These are phyloP conservation scores for Coniella lustricola DNA, from an alignment of 2,329 filamentous ascomycete species.

Conservation along the genomic window DNA sequence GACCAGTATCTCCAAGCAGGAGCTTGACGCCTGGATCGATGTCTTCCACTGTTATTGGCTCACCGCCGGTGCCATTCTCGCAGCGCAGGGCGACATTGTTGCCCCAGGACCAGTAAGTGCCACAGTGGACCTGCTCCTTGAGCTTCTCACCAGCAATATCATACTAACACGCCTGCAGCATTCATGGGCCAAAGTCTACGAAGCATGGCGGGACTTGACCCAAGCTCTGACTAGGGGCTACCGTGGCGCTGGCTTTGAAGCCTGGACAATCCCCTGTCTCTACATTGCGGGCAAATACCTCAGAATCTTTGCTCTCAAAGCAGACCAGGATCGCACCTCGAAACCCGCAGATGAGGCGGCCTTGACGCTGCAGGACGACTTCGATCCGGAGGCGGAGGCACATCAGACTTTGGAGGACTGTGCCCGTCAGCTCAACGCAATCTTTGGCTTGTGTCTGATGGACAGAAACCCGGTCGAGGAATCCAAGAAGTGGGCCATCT, in stretches of 20 bases:
- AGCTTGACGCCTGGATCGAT: constrained; percentile 77
- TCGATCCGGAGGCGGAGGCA: constrained; percentile 67
- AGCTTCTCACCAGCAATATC: background rate
- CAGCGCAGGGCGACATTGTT: constrained; percentile 47
- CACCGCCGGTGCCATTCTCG: constrained; percentile 65
- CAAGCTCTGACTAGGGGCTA: constrained; percentile 76
- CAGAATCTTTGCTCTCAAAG: constrained; percentile 81
- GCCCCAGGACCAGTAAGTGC: constrained; percentile 17
- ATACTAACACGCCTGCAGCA: constrained; percentile 24
- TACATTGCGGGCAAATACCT: constrained; percentile 84
- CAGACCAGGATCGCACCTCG: constrained; percentile 61
- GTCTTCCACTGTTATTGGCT: constrained; percentile 82
- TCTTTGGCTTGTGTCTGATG: constrained; percentile 83
- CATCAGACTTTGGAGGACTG: constrained; percentile 86
- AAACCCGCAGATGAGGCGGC: constrained; percentile 31
- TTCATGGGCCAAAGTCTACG: constrained; percentile 80
- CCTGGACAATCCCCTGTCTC: constrained; percentile 88
- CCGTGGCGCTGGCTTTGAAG: constrained; percentile 65
- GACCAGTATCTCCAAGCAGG: constrained; percentile 40
- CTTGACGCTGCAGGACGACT: constrained; percentile 66
- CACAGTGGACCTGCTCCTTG: too few species aligned
- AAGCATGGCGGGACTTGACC: constrained; percentile 79
- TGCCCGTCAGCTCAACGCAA: constrained; percentile 80
- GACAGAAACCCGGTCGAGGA: constrained; percentile 86
- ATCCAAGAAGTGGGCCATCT: constrained; percentile 96